Base-by-base conservation (phyloP, 2,329 filamentous ascomycete species). In the Chaetomium globosum region DNA sequence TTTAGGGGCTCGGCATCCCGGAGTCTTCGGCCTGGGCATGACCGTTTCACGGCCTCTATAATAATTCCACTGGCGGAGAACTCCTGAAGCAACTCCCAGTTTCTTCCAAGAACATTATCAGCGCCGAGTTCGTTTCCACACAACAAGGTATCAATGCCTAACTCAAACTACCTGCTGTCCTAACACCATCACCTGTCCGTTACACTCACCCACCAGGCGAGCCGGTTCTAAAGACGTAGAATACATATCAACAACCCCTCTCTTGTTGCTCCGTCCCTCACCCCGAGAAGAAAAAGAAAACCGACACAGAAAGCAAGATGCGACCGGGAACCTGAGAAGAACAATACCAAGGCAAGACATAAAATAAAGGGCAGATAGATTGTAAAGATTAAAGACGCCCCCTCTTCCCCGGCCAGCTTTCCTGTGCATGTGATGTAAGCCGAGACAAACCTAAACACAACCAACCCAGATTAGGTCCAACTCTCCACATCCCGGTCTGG, bases 341-440 rank as follows among this genome's bases (percentile, higher is more conserved):
- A 30, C 13, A 53, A 31, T 9, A n/a, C 19, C 9, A 53, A 26
- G 8, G 6, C 16, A 13, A 26, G 16, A 48, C 31, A 53, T 30
- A 16, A 8, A 16, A 53, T 30, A 53, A 53, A 53, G 26, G 26
- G 26, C 26, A 53, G 23, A 53, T 53, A 53, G 51, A 53, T 31
- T 53, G 49, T 19, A 26, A 26, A 52, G 23, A 52, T 52, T 52
- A 53, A 31, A 30, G 51, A 53, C 51, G 51, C 51, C 51, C 26
- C 51, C 23, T 28, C 23, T 52, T 26, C 51, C 28, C 51, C 16
- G 26, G 19, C 46, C 46, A 48, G 21, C 46, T 48, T 23, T 10
- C n/a, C 46, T 48, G 46, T n/a, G 46, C 46, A 48, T 48, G 46
- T 48, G 46, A 48, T 48, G 46, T 48, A 48, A 48, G 46, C 46